Conservation (phyloP, 2,329 filamentous ascomycete genomes). For the Xylariales sp. region DNA sequence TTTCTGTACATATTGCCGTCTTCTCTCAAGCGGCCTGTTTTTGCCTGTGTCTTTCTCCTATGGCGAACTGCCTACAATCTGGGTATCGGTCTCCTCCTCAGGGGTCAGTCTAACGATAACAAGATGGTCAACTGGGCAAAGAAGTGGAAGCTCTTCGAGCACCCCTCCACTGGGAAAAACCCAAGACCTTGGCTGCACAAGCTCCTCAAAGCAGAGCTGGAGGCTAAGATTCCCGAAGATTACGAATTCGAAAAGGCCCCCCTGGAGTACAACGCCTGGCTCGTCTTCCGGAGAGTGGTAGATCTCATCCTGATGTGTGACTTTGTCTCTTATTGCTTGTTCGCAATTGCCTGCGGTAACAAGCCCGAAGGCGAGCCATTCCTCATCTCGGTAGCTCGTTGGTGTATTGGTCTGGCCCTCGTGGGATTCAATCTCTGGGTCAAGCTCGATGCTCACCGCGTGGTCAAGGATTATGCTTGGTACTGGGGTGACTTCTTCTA, state of each 20-base stretch:
- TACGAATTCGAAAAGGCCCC: conserved; percentile 92
- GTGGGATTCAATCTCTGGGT: conserved; percentile 98
- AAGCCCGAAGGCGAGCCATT: conserved; percentile 69
- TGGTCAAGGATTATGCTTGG: conserved; percentile 99
- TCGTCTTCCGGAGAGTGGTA: conserved; percentile 90
- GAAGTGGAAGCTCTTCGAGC: conserved; percentile 80
- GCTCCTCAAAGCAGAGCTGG: conserved; percentile 82
- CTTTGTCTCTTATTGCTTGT: conserved; percentile 94
- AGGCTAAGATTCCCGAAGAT: conserved; percentile 90
- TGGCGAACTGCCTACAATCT: conserved; percentile 92
- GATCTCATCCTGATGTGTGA: conserved; percentile 99
- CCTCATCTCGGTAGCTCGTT: conserved; percentile 67
- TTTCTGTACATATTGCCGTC: conserved; percentile 70
- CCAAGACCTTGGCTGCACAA: conserved; percentile 78
- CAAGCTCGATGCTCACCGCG: conserved; percentile 93
- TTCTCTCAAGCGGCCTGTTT: conserved; percentile 66
- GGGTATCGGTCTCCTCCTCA: conserved; percentile 86
- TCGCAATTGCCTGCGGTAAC: conserved; percentile 82
- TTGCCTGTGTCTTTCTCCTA: conserved; percentile 81
- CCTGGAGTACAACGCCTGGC: conserved; percentile 98
- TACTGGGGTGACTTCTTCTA: conserved; percentile 99
- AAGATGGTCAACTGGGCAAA: conserved; percentile 84
- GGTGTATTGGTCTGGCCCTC: conserved; percentile 71
- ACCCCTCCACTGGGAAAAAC: conserved; percentile 75
- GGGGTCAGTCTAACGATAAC: conserved; percentile 85